Evolutionary conservation across 306 rosid genomes (phyloP), one percentile per base, ranked within the genome.

Genomic region (Cicer chorassanicum): DNA sequence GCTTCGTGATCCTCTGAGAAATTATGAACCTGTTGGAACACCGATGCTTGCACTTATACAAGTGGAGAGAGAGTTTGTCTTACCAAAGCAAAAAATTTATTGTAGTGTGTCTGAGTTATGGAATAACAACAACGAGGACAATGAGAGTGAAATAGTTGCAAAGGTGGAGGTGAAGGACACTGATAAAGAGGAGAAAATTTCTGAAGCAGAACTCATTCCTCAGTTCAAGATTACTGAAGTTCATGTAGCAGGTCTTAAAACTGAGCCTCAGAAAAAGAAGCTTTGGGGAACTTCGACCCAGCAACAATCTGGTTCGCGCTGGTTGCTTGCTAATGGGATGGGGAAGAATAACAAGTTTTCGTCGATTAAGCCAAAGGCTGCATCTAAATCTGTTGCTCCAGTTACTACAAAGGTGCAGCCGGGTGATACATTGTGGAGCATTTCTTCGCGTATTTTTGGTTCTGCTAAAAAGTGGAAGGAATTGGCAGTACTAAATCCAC

Each of bases 21-120:
- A 93, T 51, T 91, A 89, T 53, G 98, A 93, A 80, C 87, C 88
- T 1, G 98, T 93, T 46, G 98, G 98, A 70, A 80, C 96, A 8
- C 98, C 98, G 36, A 93, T 93, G 93, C 97, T 91, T 65, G 83
- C 98, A 80, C 97, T 93, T 12, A 88, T 91, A 79, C 98, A 93
- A 81, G 98, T 91, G 36, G 98, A 93, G 86, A 84, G 98, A 78
- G 97, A 86, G 63, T 93, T 93, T 78, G 70, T 88, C 71, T 93
- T 88, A 2, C 97, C 97, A 6, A 93, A 93, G 88, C 93, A 88
- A 11, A 91, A 73, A 80, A 82, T 91, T 45, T 93, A 77, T 89
- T 59, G 79, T 64, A 80, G 70, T 7, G 98, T 93, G 60, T 84
- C 88, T 8, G 86, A 84, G 80, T 13, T 85, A 3, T 70, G 82